Conservation (phyloP, 176 grass and related monocot genomes). For the Carex parvula region DNA sequence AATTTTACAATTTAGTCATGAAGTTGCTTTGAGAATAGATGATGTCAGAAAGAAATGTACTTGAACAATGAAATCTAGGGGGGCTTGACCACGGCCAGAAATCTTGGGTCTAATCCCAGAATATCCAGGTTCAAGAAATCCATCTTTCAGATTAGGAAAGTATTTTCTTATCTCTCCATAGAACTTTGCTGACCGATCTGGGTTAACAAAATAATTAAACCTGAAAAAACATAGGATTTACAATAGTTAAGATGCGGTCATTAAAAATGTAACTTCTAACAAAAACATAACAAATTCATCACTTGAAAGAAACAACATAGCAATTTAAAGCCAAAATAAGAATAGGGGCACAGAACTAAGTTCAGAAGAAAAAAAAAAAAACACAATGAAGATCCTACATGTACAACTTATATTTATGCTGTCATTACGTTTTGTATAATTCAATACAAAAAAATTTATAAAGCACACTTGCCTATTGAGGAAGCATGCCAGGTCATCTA, state of each 20-base stretch:
- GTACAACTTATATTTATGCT: background rate
- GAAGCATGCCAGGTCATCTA: conserved; percentile 62
- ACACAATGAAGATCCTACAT: background rate
- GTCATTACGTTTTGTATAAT: background rate
- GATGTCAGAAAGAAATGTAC: conserved; percentile 26
- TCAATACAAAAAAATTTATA: background rate
- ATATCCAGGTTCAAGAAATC: conserved; percentile 78
- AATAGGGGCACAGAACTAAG: background rate
- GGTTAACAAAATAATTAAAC: conserved; percentile 76
- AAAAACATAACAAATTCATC: background rate
- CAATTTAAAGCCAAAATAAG: background rate
- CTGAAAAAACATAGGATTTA: conserved; percentile 34
- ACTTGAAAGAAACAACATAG: background rate
- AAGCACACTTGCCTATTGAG: conserved; percentile 50
- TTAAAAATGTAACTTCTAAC: background rate
- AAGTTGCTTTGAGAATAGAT: background rate
- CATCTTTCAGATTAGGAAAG: conserved; percentile 82
- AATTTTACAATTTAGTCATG: background rate
- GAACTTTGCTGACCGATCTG: conserved; percentile 51
- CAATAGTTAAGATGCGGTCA: conserved; percentile 3
- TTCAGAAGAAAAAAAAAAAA: conserved; percentile 9
- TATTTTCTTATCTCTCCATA: conserved; percentile 89
- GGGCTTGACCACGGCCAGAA: conserved; percentile 51
- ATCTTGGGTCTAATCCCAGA: conserved; percentile 90
- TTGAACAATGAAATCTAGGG: conserved; percentile 79